These are phyloP conservation scores for Colletotrichum camelliae DNA, from an alignment of 2,329 filamentous ascomycete species.

Conservation along the genomic window DNA sequence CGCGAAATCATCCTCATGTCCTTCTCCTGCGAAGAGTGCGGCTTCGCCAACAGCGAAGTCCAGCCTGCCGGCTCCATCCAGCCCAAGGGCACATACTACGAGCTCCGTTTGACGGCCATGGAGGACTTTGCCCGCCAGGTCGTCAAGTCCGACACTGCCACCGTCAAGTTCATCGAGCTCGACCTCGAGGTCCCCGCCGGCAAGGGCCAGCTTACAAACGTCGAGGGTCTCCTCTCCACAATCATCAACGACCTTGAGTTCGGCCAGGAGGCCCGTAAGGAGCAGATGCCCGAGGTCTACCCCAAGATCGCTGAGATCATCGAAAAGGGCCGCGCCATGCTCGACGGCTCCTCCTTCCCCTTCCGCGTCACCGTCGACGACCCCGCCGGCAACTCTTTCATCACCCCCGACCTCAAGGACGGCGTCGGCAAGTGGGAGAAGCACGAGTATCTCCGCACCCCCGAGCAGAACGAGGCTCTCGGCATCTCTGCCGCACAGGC, in stretches of 20 bases:
- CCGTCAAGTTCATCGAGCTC: slow-evolving; percentile 87
- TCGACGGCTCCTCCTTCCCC: slow-evolving; percentile 78
- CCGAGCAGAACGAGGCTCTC: slow-evolving; percentile 85
- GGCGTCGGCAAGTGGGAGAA: slow-evolving; percentile 88
- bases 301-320: slow-evolving; percentile 81
- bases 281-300: slow-evolving; percentile 77
- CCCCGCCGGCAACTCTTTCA: slow-evolving; percentile 94
- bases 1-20: slow-evolving; percentile 98
- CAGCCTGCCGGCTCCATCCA: slow-evolving; percentile 93
- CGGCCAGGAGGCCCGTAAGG: slow-evolving; percentile 83
- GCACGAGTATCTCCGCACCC: slow-evolving; percentile 80
- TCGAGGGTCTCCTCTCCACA: slow-evolving; percentile 84
- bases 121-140: slow-evolving; percentile 85
- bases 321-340: slow-evolving; percentile 75
- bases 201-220: slow-evolving; percentile 88
- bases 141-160: slow-evolving; percentile 88
- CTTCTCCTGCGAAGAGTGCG: slow-evolving; percentile 89
- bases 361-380: slow-evolving; percentile 92
- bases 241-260: slow-evolving; percentile 81
- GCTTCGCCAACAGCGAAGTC: slow-evolving; percentile 90
- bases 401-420: slow-evolving; percentile 83
- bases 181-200: slow-evolving; percentile 93
- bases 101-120: slow-evolving; percentile 75
- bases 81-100: slow-evolving; percentile 84
- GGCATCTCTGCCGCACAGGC: slow-evolving; percentile 73